Base-by-base conservation (phyloP, 1,139 yeast genomes). In the Saccharomycopsis phalli region DNA sequence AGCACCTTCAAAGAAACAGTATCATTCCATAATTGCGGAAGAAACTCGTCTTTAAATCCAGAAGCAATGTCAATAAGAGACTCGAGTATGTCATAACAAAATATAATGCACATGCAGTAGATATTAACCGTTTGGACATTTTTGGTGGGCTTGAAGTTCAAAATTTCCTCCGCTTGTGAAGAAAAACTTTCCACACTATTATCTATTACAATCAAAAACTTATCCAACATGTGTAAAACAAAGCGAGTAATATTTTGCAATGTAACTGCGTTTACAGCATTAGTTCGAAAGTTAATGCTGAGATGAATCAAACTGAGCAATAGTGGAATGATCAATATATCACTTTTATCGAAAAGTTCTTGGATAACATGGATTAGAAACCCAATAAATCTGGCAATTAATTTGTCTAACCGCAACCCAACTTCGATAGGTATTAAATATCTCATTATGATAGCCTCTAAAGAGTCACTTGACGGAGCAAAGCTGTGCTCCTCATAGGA, bases 401-500 rank as follows among this genome's bases (percentile, higher is more conserved):
- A 26, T 4, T 38, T 38, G 23, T 41, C 32, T 19, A 44, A 31
- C 18, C 40, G 29, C 13, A 37, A 19, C 19, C 35, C 32, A 18
- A 31, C 32, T 18, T 35, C 33, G 8, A 31, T 27, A 16, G 37
- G 37, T 3, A 41, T 27, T 17, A 44, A 35, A 33, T 21, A 44
- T 13, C 31, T 28, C 27, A 36, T 29, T n/a, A 44, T 37, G 4
- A 22, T n/a, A 5, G 37, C 14, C 25, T 35, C 21, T 5, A 41
- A 14, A 14, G 31, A 18, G 4, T 28, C 25, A 4, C n/a, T 17
- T 14, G 18, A 35, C 21, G 47, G 35, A 13, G 23, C 34, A 19
- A 49, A 14, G 25, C 45, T 45, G 31, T 49, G 36, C 13, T 44
- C 33, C 16, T 45, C 42, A 23, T 45, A 47, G 31, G 47, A 45